Percentiles rank a stretch among this genome's conserved stretches.
Conservation (phyloP, 1,284 basidiomycete genomes). For the Fomitopsis pinicola region DNA sequence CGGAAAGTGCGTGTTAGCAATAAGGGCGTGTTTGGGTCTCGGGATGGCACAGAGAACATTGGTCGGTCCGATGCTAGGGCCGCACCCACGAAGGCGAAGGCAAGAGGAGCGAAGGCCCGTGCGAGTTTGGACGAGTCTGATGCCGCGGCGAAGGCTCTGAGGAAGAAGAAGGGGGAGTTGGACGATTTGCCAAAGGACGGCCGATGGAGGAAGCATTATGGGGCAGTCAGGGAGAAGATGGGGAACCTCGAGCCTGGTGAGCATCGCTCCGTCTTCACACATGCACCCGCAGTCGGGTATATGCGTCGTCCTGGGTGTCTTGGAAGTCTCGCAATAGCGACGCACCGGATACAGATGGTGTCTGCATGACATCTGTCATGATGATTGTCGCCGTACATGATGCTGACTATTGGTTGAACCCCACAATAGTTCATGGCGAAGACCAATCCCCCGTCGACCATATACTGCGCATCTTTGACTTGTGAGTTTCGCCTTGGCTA, state of each 20-base stretch:
- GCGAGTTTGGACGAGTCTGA: conserved; percentile 3
- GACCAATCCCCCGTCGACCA: conserved; percentile 61
- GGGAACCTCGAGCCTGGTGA: conserved; percentile 56
- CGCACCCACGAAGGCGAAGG: conserved; percentile 16
- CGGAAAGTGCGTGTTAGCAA: conserved; percentile 2
- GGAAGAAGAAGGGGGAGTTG: conserved; percentile 24
- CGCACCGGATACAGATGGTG: no score
- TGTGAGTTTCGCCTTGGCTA: conserved; percentile 32
- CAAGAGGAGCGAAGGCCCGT: conserved; percentile 8
- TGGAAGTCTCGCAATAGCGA: no score
- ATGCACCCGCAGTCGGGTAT: background rate
- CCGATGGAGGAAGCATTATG: conserved; percentile 47
- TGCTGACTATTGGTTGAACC: background rate
- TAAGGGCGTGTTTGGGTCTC: conserved; percentile 14
- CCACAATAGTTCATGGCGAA: conserved; percentile 51
- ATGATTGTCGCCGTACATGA: background rate
- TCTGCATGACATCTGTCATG: no score
- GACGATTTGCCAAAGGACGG: conserved; percentile 41
- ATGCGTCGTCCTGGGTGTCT: background rate
- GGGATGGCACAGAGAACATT: conserved; percentile 16
- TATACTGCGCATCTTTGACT: conserved; percentile 79
- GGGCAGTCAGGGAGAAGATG: conserved; percentile 48
- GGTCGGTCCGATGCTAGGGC: background rate
- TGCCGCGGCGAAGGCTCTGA: conserved; percentile 14
- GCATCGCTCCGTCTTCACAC: conserved; percentile 21